phyloP scores from a whole-genome alignment of 2,329 filamentous ascomycete genomes.

The Fusarium sp. region DNA sequence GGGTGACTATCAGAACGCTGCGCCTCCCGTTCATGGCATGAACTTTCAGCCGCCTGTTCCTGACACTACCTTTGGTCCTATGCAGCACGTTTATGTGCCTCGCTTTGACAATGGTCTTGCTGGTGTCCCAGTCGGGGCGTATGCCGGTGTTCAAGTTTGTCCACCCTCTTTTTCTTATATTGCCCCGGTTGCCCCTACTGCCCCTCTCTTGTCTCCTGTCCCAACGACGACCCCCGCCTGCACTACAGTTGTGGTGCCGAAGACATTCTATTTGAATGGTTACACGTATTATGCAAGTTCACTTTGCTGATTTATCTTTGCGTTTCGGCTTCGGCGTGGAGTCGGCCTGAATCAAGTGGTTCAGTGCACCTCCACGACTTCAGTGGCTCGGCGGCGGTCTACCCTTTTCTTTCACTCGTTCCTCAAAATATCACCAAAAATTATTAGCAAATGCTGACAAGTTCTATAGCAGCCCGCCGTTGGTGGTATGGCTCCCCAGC shows the following conservation, averaged over 20 bases:
- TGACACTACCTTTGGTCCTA: slow-evolving; percentile 64
- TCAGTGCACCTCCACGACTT: neutral
- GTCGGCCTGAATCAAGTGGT: neutral
- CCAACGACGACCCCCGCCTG: slow-evolving; percentile 39
- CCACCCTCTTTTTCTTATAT: slow-evolving; percentile 38
- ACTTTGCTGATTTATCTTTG: slow-evolving; percentile 4
- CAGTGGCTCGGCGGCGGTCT: neutral
- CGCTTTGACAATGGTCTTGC: slow-evolving; percentile 54
- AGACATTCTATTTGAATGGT: slow-evolving; percentile 44
- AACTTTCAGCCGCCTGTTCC: slow-evolving; percentile 68
- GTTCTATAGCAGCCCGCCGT: slow-evolving; percentile 44
- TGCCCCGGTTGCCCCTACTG: slow-evolving; percentile 27
- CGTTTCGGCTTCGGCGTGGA: neutral
- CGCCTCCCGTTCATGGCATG: slow-evolving; percentile 53
- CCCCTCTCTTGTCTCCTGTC: slow-evolving; percentile 27
- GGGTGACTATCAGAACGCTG: slow-evolving; percentile 54
- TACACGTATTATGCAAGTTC: slow-evolving; percentile 53
- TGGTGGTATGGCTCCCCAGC: slow-evolving; percentile 41
- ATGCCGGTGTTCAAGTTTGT: slow-evolving; percentile 8
- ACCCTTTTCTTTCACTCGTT: neutral
- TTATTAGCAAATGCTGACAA: slow-evolving; percentile 20
- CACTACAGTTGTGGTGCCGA: slow-evolving; percentile 45
- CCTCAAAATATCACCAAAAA: neutral
- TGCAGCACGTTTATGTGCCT: slow-evolving; percentile 63
- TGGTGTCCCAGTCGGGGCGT: slow-evolving; percentile 47